Evolutionary conservation across 495 filamentous ascomycete genomes (phyloP).

Genomic region (Penicillium ochrochloron): DNA sequence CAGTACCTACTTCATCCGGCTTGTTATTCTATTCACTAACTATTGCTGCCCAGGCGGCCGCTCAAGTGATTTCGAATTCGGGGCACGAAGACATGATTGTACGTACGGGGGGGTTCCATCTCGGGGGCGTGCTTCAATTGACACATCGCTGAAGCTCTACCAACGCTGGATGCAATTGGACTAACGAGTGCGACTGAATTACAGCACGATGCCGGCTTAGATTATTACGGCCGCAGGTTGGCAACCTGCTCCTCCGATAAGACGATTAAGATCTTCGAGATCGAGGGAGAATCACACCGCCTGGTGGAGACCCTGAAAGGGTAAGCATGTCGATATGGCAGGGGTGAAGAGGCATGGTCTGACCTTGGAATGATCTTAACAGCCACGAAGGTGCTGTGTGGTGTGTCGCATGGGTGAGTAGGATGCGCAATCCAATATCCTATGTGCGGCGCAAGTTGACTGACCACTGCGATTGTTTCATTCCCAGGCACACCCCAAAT

Average conservation of each 20-base stretch:
- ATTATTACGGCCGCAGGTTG: conserved; percentile 96
- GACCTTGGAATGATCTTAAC: conserved; percentile 10
- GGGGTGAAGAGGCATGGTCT: neutral
- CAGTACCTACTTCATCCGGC: neutral
- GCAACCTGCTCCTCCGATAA: conserved; percentile 98
- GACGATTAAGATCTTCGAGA: conserved; percentile 99
- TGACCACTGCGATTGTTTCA: conserved; percentile 21
- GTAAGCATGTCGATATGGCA: conserved; percentile 52
- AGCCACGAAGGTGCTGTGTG: conserved; percentile 96
- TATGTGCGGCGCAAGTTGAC: conserved; percentile 18
- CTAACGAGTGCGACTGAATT: conserved; percentile 16
- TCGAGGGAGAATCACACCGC: conserved; percentile 90
- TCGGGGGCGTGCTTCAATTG: conserved; percentile 13
- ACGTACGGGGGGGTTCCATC: conserved; percentile 47
- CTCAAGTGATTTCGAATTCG: conserved; percentile 84
- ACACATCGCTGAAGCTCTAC: conserved; percentile 6
- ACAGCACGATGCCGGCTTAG: conserved; percentile 95
- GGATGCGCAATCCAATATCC: conserved; percentile 7
- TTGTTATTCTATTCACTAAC: conserved; percentile 21
- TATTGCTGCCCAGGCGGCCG: conserved; percentile 55
- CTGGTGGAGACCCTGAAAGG: conserved; percentile 93
- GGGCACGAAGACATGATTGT: conserved; percentile 99
- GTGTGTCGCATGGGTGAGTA: conserved; percentile 87
- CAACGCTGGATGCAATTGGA: neutral
- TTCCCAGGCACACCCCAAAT: conserved; percentile 86